These are phyloP conservation scores for Fusarium dlaminii DNA, from an alignment of 2,329 filamentous ascomycete species.

Conservation along the genomic window DNA sequence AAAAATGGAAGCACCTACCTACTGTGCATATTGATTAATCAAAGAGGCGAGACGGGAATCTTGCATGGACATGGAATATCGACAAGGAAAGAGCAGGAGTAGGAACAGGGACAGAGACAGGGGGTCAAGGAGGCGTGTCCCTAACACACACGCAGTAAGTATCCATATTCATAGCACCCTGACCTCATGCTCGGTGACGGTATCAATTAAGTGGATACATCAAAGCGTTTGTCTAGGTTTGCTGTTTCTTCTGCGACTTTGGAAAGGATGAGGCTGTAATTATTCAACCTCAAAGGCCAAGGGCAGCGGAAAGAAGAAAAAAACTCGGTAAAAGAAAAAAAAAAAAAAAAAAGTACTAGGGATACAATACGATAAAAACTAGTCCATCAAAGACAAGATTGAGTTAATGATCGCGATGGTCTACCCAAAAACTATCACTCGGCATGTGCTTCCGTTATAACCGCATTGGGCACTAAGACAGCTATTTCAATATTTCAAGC, in stretches of 20 bases:
- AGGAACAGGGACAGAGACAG: neutral
- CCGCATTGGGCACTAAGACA: neutral
- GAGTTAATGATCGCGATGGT: neutral
- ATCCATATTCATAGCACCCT: neutral
- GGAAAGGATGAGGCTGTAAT: constrained; percentile 5
- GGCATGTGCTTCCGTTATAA: neutral
- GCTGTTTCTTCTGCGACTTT: constrained; percentile 3
- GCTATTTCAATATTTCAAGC: neutral
- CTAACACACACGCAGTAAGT: neutral
- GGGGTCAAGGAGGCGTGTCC: neutral
- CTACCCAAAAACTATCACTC: neutral
- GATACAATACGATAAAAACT: constrained; percentile 2
- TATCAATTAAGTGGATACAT: constrained; percentile 21
- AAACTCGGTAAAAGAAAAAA: neutral
- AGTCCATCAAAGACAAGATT: constrained; percentile 1
- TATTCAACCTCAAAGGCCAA: neutral
- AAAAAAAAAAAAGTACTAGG: neutral
- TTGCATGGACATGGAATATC: constrained; percentile 29
- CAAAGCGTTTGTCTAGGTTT: constrained; percentile 19
- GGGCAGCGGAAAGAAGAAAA: neutral
- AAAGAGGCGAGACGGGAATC: constrained; percentile 32
- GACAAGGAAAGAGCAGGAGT: constrained; percentile 5
- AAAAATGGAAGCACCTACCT: neutral
- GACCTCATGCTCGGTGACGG: neutral
- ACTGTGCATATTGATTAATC: constrained; percentile 4